Evolutionary conservation across 192 early-diverging fungal species (phyloP).

Genomic region (Coemansia sp.): DNA sequence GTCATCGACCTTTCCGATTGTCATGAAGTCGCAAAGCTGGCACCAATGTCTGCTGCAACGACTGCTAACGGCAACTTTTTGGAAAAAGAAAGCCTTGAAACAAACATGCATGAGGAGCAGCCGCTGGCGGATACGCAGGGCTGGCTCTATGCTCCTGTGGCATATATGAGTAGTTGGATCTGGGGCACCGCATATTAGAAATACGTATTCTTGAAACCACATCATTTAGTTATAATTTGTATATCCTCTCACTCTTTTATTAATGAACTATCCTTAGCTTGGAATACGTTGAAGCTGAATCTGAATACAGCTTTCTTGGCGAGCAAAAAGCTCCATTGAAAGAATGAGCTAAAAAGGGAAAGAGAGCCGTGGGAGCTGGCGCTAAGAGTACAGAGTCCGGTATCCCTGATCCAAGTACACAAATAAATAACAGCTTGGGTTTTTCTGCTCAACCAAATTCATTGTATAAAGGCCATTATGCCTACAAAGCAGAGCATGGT

Average conservation of each 20-base stretch:
- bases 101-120: not conserved
- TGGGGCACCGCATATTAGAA: constrained; percentile 8
- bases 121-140: not conserved
- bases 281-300: not conserved
- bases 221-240: not conserved
- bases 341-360: not conserved
- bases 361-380: not conserved
- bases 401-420: not conserved
- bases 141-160: constrained; percentile 13
- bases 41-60: not conserved
- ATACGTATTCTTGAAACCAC: not conserved
- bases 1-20: constrained; percentile 9
- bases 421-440: not conserved
- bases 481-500: not conserved
- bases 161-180: constrained; percentile 12
- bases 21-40: not conserved
- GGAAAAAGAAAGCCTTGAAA: not conserved
- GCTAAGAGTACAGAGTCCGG: not conserved
- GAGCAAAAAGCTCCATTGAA: not conserved
- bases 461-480: not conserved
- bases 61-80: not conserved
- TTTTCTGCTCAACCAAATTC: not conserved
- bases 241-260: not conserved
- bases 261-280: not conserved
- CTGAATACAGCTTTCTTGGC: not conserved